Base-by-base conservation (phyloP, 805 yeast genomes). In the Candida rishiriensis region DNA sequence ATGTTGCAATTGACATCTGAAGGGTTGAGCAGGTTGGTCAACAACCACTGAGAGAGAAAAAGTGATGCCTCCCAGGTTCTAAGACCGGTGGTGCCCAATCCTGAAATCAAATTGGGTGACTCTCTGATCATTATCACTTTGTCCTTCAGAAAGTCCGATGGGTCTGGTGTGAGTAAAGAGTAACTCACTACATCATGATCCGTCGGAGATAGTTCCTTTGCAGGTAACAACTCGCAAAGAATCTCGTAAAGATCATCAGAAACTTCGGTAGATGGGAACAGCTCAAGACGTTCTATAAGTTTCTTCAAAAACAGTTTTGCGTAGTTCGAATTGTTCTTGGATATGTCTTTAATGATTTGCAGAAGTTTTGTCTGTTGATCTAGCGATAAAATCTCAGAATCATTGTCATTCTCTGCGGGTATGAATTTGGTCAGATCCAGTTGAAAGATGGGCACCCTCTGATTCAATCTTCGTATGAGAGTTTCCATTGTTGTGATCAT, bases 11-110 rank as follows among this genome's bases (percentile, higher is more conserved):
- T 14, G 10, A 3, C 5, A 36, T 30, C 36, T 21, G 26, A 21
- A 21, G 26, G 4, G 26, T 4, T 16, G 30, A 17, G n/a, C 9
- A 36, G 14, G 16, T 42, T 44, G 3, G 48, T 40, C 1, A 67
- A 50, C 13, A 86, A 52, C 52, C 66, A 83, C 33, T 79, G 72
- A 1, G 84, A 67, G 8, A 91, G 63, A 42, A 70, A 87, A 7
- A 86, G 52, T 0, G 96, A 85, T 2, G 96, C 97, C 57, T 88
- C 97, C 98, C 97, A 90, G 0, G 97, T 91, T 34, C 97, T 69
- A 43, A 80, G 65, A 0, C 97, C 97, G 0, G 97, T 91, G 1
- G 95, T 83, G 5, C 95, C 95, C n/a, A 66, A 59, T 1, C 87
- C 88, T 32, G 86, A 76, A 12, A 85, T 76, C 41, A 85, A 49